A percentile compares a stretch with the other conserved stretches of the same genome.
These are phyloP conservation scores for Phaeotremella fagi DNA, from an alignment of 768 basidiomycete species.

Conservation along the genomic window DNA sequence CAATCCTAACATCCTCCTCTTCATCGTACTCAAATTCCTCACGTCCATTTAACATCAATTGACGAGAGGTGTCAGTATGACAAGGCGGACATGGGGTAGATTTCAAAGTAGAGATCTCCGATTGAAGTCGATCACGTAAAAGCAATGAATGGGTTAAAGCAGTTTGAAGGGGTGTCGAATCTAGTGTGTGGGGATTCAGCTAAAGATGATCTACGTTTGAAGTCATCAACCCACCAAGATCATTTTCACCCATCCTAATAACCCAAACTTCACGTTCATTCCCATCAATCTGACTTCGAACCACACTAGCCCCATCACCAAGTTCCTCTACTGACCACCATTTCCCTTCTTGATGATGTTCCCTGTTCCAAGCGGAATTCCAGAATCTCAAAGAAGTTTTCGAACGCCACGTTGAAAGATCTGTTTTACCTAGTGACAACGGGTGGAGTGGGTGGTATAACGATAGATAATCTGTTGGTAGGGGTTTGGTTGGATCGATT, in stretches of 20 bases:
- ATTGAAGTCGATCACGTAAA: slow-evolving; percentile 28
- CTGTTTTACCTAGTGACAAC: background rate
- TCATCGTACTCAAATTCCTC: slow-evolving; percentile 4
- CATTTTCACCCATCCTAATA: slow-evolving; percentile 15
- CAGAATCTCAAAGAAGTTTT: slow-evolving; percentile 15
- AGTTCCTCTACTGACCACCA: slow-evolving; percentile 43
- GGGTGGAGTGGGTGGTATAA: background rate
- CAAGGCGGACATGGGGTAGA: slow-evolving; percentile 8
- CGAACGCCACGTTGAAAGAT: slow-evolving; percentile 4
- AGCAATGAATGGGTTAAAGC: slow-evolving; percentile 37
- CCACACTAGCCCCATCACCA: slow-evolving; percentile 38
- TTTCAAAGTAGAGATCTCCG: slow-evolving; percentile 11
- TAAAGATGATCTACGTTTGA: too few relatives aligned
- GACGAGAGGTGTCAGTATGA: background rate
- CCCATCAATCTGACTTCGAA: slow-evolving; percentile 17
- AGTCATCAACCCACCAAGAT: slow-evolving; percentile 21
- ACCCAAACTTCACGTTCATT: slow-evolving; percentile 38
- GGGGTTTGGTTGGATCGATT: slow-evolving; percentile 2
- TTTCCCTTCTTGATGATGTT: slow-evolving; percentile 9
- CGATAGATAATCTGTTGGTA: background rate
- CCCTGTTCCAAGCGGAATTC: slow-evolving; percentile 11
- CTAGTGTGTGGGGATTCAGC: background rate
- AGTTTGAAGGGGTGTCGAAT: slow-evolving; percentile 11
- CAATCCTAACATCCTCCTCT: slow-evolving; percentile 30
- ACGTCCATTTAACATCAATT: background rate